Percentiles rank a stretch among this genome's conserved stretches.
Evolutionary conservation across 2,329 filamentous ascomycete genomes (phyloP).

Genomic region (Cryphonectria japonica): DNA sequence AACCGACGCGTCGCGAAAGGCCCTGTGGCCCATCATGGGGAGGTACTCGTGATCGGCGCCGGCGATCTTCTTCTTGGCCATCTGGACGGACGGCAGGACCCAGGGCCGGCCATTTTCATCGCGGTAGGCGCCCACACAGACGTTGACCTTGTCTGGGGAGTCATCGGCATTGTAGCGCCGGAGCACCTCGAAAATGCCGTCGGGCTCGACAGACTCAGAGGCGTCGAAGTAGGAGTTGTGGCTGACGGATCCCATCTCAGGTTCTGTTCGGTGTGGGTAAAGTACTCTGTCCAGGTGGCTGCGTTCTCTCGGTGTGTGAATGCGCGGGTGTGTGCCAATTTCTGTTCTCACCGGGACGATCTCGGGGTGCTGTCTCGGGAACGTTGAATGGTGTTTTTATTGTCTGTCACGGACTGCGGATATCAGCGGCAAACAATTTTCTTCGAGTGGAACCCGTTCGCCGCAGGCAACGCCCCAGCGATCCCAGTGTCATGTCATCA

Average conservation of each 20-base stretch:
- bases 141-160: slow-evolving; percentile 41
- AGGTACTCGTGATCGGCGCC: slow-evolving; percentile 43
- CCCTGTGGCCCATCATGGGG: slow-evolving; percentile 41
- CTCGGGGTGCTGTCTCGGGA: background rate
- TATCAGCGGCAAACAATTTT: slow-evolving; percentile 19
- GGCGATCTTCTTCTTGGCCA: slow-evolving; percentile 33
- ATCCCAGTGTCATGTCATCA: slow-evolving; percentile 4
- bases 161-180: slow-evolving; percentile 38
- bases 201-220: slow-evolving; percentile 27
- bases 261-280: background rate
- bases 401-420: slow-evolving; percentile 4
- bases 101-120: slow-evolving; percentile 45
- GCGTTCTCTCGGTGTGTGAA: background rate
- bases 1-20: slow-evolving; percentile 39
- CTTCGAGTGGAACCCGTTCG: slow-evolving; percentile 1
- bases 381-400: background rate
- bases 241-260: slow-evolving; percentile 24
- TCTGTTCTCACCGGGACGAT: background rate
- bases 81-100: slow-evolving; percentile 43
- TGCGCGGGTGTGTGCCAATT: background rate
- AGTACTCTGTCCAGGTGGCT: background rate
- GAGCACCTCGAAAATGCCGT: slow-evolving; percentile 29
- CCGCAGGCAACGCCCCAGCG: background rate
- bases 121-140: slow-evolving; percentile 45
- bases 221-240: slow-evolving; percentile 23